Evolutionary conservation across 177 flowering plant genomes (phyloP), one percentile per base, ranked within the genome.

Genomic region (Vitis hybrid): DNA sequence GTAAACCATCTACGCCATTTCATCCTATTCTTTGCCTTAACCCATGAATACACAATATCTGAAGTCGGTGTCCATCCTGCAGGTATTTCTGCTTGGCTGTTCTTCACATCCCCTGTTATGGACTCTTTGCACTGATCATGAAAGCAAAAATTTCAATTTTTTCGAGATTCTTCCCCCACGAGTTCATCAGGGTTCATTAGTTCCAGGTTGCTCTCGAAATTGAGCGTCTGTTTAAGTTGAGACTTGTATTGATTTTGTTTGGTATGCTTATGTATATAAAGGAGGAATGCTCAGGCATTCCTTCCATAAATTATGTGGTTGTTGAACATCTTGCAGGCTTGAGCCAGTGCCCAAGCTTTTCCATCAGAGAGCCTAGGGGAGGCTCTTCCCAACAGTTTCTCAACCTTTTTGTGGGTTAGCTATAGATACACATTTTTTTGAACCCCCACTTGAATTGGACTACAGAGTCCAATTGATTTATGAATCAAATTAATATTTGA

Each of bases 61-160:
- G 11, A 1, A 29, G 20, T 70, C 31, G 19, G 7, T 67, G 6
- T 58, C 65, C 51, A 55, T 66, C 10, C 55, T 55, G 57, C 81
- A 87, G 90, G 89, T 87, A 87, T 57, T 65, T 87, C n/a, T 69
- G 73, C 64, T 8, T 90, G 78, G 90, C 89, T 4, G 66, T 90
- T 65, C 59, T 85, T 77, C 98, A 94, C 75, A 62, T 94, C 39
- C 98, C 97, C 18, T 88, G 92, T 60, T 92, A 86, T 33, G 91
- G 90, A 39, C 9, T 83, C 3, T 94, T 75, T 68, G 78, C 73
- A 15, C 53, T 87, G 70, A 76, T 89, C 45, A 70, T 88, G 4
- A 81, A 74, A 65, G 82, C 73, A 3, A 94, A 89, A 72, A 51
- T 71, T 58, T 69, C 72, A 12, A 29, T 83, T 33, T 78, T 87